A percentile compares a stretch with the other conserved stretches of the same genome.
Conservation (phyloP, 2,329 filamentous ascomycete genomes). For the Aureobasidium mangrovei region DNA sequence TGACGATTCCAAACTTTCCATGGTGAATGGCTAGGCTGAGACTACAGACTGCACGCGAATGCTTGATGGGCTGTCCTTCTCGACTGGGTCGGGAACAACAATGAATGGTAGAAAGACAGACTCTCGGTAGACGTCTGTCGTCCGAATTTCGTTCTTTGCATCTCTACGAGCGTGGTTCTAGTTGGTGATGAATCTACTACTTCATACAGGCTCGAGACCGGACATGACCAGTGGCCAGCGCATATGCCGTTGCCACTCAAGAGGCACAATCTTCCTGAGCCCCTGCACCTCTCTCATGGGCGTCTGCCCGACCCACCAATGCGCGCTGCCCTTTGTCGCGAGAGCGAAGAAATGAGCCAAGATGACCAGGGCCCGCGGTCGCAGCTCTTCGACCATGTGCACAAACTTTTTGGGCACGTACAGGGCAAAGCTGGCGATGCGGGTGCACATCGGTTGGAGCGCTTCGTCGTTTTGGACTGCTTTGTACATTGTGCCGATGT, state of each 20-base stretch:
- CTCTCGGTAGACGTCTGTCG: too few species aligned
- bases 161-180: too few species aligned
- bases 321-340: slow-evolving; percentile 21
- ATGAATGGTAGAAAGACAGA: too few species aligned
- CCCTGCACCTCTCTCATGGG: slow-evolving; percentile 23
- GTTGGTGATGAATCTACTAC: too few species aligned
- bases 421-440: slow-evolving; percentile 27
- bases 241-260: slow-evolving; percentile 26
- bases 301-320: slow-evolving; percentile 25
- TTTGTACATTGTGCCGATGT: slow-evolving; percentile 23
- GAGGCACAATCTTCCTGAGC: slow-evolving; percentile 21
- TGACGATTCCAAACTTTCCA: too few species aligned
- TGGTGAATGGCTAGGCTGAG: too few species aligned
- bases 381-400: slow-evolving; percentile 24
- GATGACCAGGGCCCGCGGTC: slow-evolving; percentile 28
- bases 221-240: slow-evolving; percentile 22
- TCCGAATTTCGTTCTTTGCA: too few species aligned
- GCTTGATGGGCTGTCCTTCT: too few species aligned
- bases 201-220: slow-evolving; percentile 4
- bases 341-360: slow-evolving; percentile 29
- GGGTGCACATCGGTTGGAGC: slow-evolving; percentile 21
- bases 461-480: slow-evolving; percentile 21
- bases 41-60: too few species aligned
- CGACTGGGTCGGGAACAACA: too few species aligned
- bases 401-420: slow-evolving; percentile 25